Base-by-base conservation (phyloP, 306 rosid genomes). In the Quercus dentata region DNA sequence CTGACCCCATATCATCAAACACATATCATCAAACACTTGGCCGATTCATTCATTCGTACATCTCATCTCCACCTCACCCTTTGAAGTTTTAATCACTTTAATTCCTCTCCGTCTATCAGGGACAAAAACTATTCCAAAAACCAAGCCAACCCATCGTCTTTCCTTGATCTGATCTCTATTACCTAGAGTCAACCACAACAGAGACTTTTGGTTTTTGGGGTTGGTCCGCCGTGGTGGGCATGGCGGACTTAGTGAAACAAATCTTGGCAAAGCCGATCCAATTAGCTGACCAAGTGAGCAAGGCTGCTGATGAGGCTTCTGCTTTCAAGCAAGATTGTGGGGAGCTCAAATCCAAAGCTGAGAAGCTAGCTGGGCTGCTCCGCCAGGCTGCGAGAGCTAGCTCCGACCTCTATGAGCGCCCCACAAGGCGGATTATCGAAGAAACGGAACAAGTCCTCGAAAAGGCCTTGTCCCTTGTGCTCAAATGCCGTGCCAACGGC, bases 321-420 rank as follows among this genome's bases (percentile, higher is more conserved):
- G 86, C 88, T 0, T 90, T 83, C 73, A 94, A 90, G 85, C 92
- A 86, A 56, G 98, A 91, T 18, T 89, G 97, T 67, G 21, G 46
- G 10, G 97, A 94, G 62, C 89, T 94, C 27, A 91, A 91, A 72
- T 64, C 95, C 69, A 94, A 91, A 84, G 86, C 98, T 0, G 97
- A 94, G 9, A 94, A 87, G 82, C 94, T 94, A 0, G 95, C 92
- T 0, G 85, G 83, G 4, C 91, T 94, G 4, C 97, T 94, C 69
- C 97, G 98, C 0, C 98, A 94, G 73, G 97, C 95, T 1, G 98
- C 98, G 3, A 81, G 98, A 17, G 93, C 97, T 3, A 89, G 95
- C 76, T 91, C 98, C 64, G 98, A 91, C 38, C 93, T 94, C 30
- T 94, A 94, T 79, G 97, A 91, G 76, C 95, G 97, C 1, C 98